Conservation (phyloP, 2,329 filamentous ascomycete genomes). For the Fonsecaea pedrosoi region DNA sequence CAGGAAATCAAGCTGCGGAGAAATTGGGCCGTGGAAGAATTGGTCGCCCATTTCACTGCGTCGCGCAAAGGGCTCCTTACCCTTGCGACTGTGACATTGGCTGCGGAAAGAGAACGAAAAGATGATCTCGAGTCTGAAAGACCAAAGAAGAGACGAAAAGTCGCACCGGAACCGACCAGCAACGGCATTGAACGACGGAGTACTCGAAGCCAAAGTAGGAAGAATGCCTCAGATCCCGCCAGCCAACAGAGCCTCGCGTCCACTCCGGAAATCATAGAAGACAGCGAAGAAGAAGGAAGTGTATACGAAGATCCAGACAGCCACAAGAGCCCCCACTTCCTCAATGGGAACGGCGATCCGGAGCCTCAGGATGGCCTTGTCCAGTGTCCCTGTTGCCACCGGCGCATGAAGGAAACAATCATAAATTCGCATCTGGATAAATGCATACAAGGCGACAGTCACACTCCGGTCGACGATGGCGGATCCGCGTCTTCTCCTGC, state of each 20-base stretch:
- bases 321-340: conserved; percentile 32
- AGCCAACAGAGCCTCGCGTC: conserved; percentile 39
- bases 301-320: conserved; percentile 33
- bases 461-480: conserved; percentile 23
- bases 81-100: conserved; percentile 65
- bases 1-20: conserved; percentile 84
- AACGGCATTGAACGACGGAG: conserved; percentile 54
- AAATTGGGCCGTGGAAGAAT: conserved; percentile 84
- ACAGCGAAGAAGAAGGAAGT: conserved; percentile 50
- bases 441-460: conserved; percentile 53
- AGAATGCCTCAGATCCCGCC: conserved; percentile 46
- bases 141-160: conserved; percentile 43
- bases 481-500: conserved; percentile 22
- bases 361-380: conserved; percentile 74
- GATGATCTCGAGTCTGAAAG: conserved; percentile 42
- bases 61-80: conserved; percentile 68
- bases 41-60: conserved; percentile 77
- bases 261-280: conserved; percentile 47
- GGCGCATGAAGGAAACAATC: conserved; percentile 76
- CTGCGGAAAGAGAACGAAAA: conserved; percentile 43
- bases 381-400: conserved; percentile 80
- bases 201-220: conserved; percentile 59
- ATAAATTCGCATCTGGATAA: conserved; percentile 84
- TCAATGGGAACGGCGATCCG: not conserved
- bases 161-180: conserved; percentile 18